A percentile compares a stretch with the other conserved stretches of the same genome.
Conservation (phyloP, 2,329 filamentous ascomycete species). For the Colletotrichum musae region DNA sequence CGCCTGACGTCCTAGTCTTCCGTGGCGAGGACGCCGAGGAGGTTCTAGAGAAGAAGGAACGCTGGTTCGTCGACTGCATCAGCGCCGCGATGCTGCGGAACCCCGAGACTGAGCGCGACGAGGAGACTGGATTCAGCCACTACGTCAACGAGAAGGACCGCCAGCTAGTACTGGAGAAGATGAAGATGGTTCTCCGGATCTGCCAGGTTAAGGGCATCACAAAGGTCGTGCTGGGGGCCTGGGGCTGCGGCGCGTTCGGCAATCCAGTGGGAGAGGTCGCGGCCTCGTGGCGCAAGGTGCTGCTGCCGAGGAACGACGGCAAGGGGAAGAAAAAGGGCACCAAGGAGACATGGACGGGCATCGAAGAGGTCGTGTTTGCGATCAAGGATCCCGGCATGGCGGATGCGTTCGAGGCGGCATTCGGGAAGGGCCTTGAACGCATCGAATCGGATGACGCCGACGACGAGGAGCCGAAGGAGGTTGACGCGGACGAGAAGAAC, state of each 20-base stretch:
- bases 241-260: constrained; percentile 76
- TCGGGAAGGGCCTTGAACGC: constrained; percentile 55
- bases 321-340: constrained; percentile 43
- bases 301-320: constrained; percentile 42
- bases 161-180: constrained; percentile 67
- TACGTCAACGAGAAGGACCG: constrained; percentile 65
- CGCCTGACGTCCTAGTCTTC: constrained; percentile 73
- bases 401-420: constrained; percentile 63
- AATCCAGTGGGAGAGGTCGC: constrained; percentile 74
- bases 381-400: constrained; percentile 68
- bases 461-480: constrained; percentile 32
- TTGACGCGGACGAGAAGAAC: constrained; percentile 26
- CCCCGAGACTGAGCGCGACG: constrained; percentile 64
- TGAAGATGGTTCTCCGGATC: constrained; percentile 70
- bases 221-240: constrained; percentile 72
- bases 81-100: constrained; percentile 71
- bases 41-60: constrained; percentile 59
- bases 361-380: constrained; percentile 72
- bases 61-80: constrained; percentile 72
- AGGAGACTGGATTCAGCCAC: constrained; percentile 46
- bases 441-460: constrained; percentile 39
- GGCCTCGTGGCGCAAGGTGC: constrained; percentile 61
- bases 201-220: constrained; percentile 59
- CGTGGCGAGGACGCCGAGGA: constrained; percentile 54
- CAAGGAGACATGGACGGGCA: constrained; percentile 55